phyloP scores from a whole-genome alignment of 768 basidiomycete genomes.

The Calocybe cyanea region DNA sequence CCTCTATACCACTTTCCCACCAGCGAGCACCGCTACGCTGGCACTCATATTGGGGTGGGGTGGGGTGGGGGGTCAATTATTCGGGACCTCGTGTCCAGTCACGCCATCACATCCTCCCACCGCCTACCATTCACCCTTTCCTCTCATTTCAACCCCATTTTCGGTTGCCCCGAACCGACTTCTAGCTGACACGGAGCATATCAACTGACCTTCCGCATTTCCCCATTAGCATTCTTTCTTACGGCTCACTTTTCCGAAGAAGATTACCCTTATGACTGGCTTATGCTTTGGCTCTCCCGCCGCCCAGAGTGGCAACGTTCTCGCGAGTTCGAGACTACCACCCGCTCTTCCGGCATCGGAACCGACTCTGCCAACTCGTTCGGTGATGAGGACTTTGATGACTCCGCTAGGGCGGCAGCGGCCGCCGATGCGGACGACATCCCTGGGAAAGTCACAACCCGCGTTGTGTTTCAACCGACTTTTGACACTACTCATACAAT shows the following conservation, averaged over 20 bases:
- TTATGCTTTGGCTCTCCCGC: slow-evolving; percentile 86
- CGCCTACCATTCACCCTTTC: background rate
- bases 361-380: slow-evolving; percentile 56
- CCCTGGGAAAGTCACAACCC: slow-evolving; percentile 67
- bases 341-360: slow-evolving; percentile 63
- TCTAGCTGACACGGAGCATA: slow-evolving; percentile 18
- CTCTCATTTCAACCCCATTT: slow-evolving; percentile 10
- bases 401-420: slow-evolving; percentile 22
- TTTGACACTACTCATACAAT: slow-evolving; percentile 88
- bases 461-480: slow-evolving; percentile 86
- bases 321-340: slow-evolving; percentile 86
- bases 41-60: background rate
- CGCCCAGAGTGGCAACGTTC: slow-evolving; percentile 86
- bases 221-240: slow-evolving; percentile 70
- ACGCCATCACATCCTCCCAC: background rate
- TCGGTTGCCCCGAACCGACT: slow-evolving; percentile 12
- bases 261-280: slow-evolving; percentile 88
- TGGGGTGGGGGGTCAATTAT: background rate
- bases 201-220: slow-evolving; percentile 20
- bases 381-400: slow-evolving; percentile 47
- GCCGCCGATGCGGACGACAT: slow-evolving; percentile 33
- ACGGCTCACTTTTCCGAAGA: slow-evolving; percentile 90
- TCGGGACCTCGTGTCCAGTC: slow-evolving; percentile 1
- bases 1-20: background rate
- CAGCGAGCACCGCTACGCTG: background rate